phyloP scores from a whole-genome alignment of 78 protist genomes.

The Andalucia godoyi region DNA sequence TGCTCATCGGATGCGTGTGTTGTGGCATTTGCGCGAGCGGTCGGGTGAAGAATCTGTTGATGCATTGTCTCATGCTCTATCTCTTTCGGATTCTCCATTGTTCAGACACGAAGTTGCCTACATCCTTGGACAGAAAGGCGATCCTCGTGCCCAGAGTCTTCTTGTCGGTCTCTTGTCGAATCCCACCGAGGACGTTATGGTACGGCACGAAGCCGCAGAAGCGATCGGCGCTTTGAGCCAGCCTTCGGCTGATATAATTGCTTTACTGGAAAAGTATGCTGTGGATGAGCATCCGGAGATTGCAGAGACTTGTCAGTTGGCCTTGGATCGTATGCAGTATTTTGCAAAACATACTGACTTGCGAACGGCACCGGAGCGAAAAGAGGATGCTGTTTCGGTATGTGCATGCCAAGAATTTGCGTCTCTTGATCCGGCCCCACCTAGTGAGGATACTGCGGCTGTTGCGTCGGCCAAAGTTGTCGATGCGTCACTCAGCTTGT shows the following conservation, averaged over 20 bases:
- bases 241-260: neutral
- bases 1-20: neutral
- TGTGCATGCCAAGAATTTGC: neutral
- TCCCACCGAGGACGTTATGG: conserved; percentile 4
- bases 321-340: neutral
- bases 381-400: neutral
- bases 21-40: neutral
- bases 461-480: neutral
- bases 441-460: neutral
- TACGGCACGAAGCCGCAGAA: conserved; percentile 26
- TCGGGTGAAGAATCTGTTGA: neutral
- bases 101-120: conserved; percentile 48
- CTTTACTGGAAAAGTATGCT: neutral
- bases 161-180: conserved; percentile 4
- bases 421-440: conserved; percentile 39
- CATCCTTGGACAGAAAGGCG: conserved; percentile 38
- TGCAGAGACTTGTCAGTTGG: conserved; percentile 33
- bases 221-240: conserved; percentile 41
- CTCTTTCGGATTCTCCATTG: conserved; percentile 15
- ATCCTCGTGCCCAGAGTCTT: neutral
- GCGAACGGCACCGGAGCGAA: too few relatives aligned
- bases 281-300: neutral
- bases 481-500: neutral
- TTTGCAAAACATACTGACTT: neutral
- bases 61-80: neutral